These are phyloP conservation scores for Cystobasidium onofrii DNA, from an alignment of 768 basidiomycete species.

Conservation along the genomic window DNA sequence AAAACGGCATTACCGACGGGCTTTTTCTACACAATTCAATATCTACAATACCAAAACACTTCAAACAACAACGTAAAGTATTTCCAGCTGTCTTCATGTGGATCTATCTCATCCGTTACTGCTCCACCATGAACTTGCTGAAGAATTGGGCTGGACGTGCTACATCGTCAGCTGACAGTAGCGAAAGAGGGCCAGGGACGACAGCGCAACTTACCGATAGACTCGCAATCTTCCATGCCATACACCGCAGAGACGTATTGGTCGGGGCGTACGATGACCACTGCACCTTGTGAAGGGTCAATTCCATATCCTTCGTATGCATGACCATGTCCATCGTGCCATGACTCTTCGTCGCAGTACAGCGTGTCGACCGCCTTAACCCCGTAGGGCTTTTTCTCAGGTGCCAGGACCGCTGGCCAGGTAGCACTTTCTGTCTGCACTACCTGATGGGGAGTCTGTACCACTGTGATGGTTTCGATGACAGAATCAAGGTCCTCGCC, in stretches of 20 bases:
- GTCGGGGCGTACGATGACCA: conserved; percentile 33
- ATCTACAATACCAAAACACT: too few species aligned
- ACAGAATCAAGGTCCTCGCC: conserved; percentile 41
- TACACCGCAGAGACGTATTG: conserved; percentile 27
- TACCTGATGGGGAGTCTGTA: conserved; percentile 14
- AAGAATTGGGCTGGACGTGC: neutral
- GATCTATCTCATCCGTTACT: too few species aligned
- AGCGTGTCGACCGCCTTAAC: conserved; percentile 7
- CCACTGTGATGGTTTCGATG: conserved; percentile 45
- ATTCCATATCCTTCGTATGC: conserved; percentile 31
- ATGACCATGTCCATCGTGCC: conserved; percentile 1
- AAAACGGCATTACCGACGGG: too few species aligned
- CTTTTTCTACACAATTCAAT: too few species aligned
- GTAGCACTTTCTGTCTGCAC: conserved; percentile 18
- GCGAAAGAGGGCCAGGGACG: neutral
- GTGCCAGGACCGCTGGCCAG: conserved; percentile 27
- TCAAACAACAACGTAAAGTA: too few species aligned
- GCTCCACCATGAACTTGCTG: neutral
- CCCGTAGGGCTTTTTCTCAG: conserved; percentile 23
- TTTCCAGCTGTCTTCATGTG: too few species aligned
- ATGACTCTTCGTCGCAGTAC: conserved; percentile 15
- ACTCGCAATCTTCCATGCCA: conserved; percentile 19
- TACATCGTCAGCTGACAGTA: neutral
- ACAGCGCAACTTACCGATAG: neutral
- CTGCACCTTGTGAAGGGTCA: conserved; percentile 15